Base-by-base conservation (phyloP, 495 filamentous ascomycete species). In the Neurospora cerealis region DNA sequence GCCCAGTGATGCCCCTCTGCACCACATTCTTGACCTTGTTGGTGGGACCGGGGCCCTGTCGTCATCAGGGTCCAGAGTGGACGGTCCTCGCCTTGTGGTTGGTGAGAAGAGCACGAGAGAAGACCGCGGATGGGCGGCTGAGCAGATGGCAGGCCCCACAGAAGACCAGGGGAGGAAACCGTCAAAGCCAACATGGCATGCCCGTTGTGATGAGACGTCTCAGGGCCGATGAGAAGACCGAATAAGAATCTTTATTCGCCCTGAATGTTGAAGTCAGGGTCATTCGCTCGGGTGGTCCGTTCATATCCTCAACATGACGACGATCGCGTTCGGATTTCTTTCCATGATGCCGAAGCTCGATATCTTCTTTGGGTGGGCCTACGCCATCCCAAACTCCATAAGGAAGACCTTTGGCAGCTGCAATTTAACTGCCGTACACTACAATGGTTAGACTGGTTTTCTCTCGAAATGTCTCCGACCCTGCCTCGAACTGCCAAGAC, bases 41-140 rank as follows among this genome's bases (percentile, higher is more conserved):
- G n/a, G 32, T 69, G 13, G 11, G 32, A 17, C 48, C 69, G 54
- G 84, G 87, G 1, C 84, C 83, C 48, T 77, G 77, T 36, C 71
- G 42, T 62, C 54, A 62, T 62, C 24, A 62, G 54, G 54, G 54
- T 62, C 54, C 54, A 62, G 54, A 62, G 24, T 32, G 48, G 48
- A 13, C 24, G 13, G 48, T 34, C 24, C 28, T 62, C 54, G 54
- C 54, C 54, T 62, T 62, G 24, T 62, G 54, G 54, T 62, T 62
- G 54, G 54, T 32, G 54, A 62, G 54, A 62, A 62, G 24, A 62
- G 54, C 54, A 62, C 54, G 54, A 60, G 48, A 32, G 13, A 62
- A 62, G 54, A 62, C 54, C 17, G 24, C 24, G 24, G 54, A 62
- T 62, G 54, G 54, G 54, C 54, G 54, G 54, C 54, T 62, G 54